Percentiles rank a stretch among this genome's conserved stretches.
phyloP scores from a whole-genome alignment of 2,329 filamentous ascomycete species.

The Tolypocladium tundrense region DNA sequence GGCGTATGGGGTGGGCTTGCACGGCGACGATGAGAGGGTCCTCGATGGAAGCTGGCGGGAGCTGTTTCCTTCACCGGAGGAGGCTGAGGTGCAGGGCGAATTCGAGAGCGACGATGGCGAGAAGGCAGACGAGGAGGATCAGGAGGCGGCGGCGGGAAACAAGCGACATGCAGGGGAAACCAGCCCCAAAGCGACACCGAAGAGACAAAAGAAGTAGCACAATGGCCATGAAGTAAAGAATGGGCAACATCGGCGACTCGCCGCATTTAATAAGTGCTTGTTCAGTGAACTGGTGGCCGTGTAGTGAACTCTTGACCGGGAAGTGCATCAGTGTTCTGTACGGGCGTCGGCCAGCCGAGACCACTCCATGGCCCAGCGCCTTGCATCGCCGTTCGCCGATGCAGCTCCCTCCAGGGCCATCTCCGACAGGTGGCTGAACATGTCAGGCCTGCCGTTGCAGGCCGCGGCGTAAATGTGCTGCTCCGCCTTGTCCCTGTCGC shows the following conservation, averaged over 20 bases:
- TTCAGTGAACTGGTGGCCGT: background rate
- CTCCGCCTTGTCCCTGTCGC: constrained; percentile 11
- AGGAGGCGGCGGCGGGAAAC: constrained; percentile 6
- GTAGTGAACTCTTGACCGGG: no score
- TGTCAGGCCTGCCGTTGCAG: constrained; percentile 11
- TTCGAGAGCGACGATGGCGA: constrained; percentile 22
- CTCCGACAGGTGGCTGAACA: constrained; percentile 19
- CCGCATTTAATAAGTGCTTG: no score
- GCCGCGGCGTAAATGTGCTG: constrained; percentile 16
- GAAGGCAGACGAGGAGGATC: constrained; percentile 19
- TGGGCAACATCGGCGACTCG: background rate
- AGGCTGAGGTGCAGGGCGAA: constrained; percentile 29
- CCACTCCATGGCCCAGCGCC: constrained; percentile 23
- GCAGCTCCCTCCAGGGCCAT: constrained; percentile 14
- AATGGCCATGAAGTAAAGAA: background rate
- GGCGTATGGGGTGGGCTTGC: constrained; percentile 54
- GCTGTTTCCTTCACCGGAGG: constrained; percentile 28
- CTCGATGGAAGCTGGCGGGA: constrained; percentile 47
- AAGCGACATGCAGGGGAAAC: constrained; percentile 14
- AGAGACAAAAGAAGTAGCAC: constrained; percentile 16
- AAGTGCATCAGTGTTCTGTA: constrained; percentile 10
- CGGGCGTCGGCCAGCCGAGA: constrained; percentile 17
- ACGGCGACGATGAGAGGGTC: constrained; percentile 53
- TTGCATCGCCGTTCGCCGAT: constrained; percentile 5
- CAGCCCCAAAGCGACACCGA: constrained; percentile 4